A percentile compares a stretch with the other conserved stretches of the same genome.
Evolutionary conservation across 208 protist species (phyloP).

Genomic region (Trypanosoma grayi): DNA sequence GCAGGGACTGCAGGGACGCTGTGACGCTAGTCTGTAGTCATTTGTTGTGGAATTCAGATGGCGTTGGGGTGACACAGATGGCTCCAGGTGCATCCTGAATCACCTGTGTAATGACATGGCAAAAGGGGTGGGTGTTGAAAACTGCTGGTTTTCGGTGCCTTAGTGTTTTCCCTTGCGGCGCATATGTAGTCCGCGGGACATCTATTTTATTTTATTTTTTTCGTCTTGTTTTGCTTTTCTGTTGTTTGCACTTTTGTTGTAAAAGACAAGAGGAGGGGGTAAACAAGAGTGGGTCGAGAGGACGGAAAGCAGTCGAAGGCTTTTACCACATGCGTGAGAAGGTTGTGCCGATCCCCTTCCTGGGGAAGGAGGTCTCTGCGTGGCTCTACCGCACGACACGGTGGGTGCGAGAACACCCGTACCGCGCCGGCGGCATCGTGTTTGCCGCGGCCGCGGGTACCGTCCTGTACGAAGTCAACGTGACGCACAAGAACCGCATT

Average conservation of each 20-base stretch:
- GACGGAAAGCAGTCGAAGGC: background rate
- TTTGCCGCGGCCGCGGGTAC: conserved; percentile 40
- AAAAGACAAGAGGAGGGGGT: too few relatives aligned
- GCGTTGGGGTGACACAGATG: too few relatives aligned
- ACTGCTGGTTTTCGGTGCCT: too few relatives aligned
- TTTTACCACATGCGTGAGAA: conserved; percentile 66
- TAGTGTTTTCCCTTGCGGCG: too few relatives aligned
- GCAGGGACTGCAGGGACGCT: conserved; percentile 12
- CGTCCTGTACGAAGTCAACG: conserved; percentile 75
- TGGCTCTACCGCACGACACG: conserved; percentile 82
- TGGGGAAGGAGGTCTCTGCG: conserved; percentile 68
- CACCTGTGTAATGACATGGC: too few relatives aligned
- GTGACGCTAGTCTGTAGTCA: conserved; percentile 13
- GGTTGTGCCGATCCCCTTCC: conserved; percentile 79
- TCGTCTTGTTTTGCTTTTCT: background rate
- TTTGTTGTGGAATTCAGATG: too few relatives aligned
- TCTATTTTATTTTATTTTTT: conserved; percentile 4
- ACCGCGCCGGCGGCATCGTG: conserved; percentile 44
- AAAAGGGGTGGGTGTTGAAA: too few relatives aligned
- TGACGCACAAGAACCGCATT: conserved; percentile 78
- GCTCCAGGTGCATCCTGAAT: too few relatives aligned
- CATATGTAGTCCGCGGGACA: too few relatives aligned
- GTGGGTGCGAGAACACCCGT: conserved; percentile 63
- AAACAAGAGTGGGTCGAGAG: background rate
- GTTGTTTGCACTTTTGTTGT: too few relatives aligned